A percentile compares a stretch with the other conserved stretches of the same genome.
phyloP scores from a whole-genome alignment of 2,329 filamentous ascomycete species.

The Cercospora sp. region DNA sequence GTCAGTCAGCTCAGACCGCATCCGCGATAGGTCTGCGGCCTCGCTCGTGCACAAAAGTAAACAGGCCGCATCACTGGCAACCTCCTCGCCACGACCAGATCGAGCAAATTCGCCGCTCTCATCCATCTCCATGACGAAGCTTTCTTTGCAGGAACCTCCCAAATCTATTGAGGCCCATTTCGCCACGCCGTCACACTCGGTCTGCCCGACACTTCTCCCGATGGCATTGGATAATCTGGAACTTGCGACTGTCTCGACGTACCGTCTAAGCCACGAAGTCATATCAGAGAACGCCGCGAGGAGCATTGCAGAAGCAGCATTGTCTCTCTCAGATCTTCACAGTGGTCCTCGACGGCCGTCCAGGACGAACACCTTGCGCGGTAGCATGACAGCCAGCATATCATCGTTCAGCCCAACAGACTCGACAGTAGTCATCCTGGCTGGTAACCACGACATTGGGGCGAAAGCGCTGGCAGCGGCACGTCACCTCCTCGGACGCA shows the following conservation, averaged over 20 bases:
- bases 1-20: slow-evolving; percentile 34
- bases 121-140: slow-evolving; percentile 26
- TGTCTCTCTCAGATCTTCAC: slow-evolving; percentile 43
- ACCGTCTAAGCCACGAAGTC: slow-evolving; percentile 83
- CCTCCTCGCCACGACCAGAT: slow-evolving; percentile 34
- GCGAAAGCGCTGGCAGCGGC: slow-evolving; percentile 81
- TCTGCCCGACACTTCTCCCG: slow-evolving; percentile 62
- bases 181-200: slow-evolving; percentile 54
- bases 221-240: slow-evolving; percentile 91
- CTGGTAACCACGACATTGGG: slow-evolving; percentile 91
- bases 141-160: slow-evolving; percentile 26
- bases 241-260: slow-evolving; percentile 82
- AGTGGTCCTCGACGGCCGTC: slow-evolving; percentile 31
- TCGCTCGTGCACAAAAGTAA: slow-evolving; percentile 29
- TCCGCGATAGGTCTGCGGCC: slow-evolving; percentile 28
- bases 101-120: slow-evolving; percentile 36
- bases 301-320: slow-evolving; percentile 80
- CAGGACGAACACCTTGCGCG: slow-evolving; percentile 55
- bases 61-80: slow-evolving; percentile 26
- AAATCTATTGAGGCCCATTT: slow-evolving; percentile 43
- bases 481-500: slow-evolving; percentile 81
- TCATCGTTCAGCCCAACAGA: slow-evolving; percentile 49
- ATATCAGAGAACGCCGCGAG: slow-evolving; percentile 90
- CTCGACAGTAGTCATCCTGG: slow-evolving; percentile 71
- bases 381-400: slow-evolving; percentile 57